Base-by-base conservation (phyloP, 164 flowering plant genomes). In the Stephania japonica region DNA sequence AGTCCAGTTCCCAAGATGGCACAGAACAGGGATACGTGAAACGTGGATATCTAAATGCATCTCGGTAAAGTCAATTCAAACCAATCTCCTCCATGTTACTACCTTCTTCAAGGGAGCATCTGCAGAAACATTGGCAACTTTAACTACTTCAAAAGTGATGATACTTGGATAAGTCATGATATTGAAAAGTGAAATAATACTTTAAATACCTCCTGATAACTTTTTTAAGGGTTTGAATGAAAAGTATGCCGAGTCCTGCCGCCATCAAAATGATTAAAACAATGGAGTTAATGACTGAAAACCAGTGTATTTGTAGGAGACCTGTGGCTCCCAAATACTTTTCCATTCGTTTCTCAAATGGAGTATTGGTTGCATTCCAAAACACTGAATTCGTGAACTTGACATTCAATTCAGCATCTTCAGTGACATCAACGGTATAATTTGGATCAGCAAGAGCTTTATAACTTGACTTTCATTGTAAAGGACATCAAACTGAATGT, bases 371-470 rank as follows among this genome's bases (percentile, higher is more conserved):
- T 75, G 70, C 73, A 62, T 82, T 87, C 98, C 97, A 90, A 23
- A 24, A 67, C 50, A 86, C 88, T 4, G 97, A 89, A 79, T 90
- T 90, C 70, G 91, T 85, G 74, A 90, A 94, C 72, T 79, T 70
- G 25, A 88, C 84, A 76, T 80, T 73, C 14, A 75, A 65, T 32
- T 89, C 91, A 49, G 25, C 75, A 75, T 88, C 88, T 59, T 86
- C 84, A 5, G 94, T 84, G 73, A 90, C 81, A 76, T 91, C 94
- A 56, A 89, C 89, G 9, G 76, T 82, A 78, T 81, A 77, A 80
- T 76, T 83, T 71, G 97, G 97, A 67, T 91, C 86, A 71, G 88
- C 77, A 75, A 89, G 81, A 72, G 91, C 89, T 87, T 96, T 32
- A 92, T 84, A 4, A 91, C 79, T 73, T 80, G 90, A 75, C 89